A percentile compares a stretch with the other conserved stretches of the same genome.
phyloP scores from a whole-genome alignment of 1,139 yeast genomes.

The Diutina rugosa region DNA sequence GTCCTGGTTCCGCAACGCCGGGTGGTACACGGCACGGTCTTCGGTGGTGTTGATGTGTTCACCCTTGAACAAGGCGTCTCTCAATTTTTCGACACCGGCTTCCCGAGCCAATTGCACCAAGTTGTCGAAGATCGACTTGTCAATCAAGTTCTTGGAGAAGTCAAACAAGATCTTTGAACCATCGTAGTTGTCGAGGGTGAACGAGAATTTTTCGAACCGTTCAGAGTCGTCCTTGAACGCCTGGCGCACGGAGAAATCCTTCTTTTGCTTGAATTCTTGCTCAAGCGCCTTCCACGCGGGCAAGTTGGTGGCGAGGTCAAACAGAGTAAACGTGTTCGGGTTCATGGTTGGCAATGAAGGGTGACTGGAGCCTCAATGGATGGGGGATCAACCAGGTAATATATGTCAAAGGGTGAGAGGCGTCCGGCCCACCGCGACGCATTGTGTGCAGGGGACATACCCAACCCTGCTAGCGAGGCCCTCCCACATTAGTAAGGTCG shows the following conservation, averaged over 20 bases:
- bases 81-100: constrained; percentile 73
- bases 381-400: neutral
- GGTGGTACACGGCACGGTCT: constrained; percentile 93
- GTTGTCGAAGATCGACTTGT: constrained; percentile 62
- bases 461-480: neutral
- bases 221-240: constrained; percentile 64
- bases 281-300: constrained; percentile 80
- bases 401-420: neutral
- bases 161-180: constrained; percentile 85
- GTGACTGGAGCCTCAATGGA: neutral
- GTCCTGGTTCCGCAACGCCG: constrained; percentile 87
- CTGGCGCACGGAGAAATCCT: constrained; percentile 57
- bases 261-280: constrained; percentile 45
- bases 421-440: neutral
- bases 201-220: constrained; percentile 66
- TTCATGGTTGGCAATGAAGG: neutral
- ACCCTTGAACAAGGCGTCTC: constrained; percentile 88
- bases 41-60: constrained; percentile 92
- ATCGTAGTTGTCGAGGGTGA: constrained; percentile 71
- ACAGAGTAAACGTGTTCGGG: constrained; percentile 9
- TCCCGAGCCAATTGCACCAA: constrained; percentile 77
- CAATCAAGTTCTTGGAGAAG: constrained; percentile 85
- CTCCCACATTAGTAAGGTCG: neutral
- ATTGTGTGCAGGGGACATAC: neutral
- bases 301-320: constrained; percentile 60